phyloP scores from a whole-genome alignment of 2,329 filamentous ascomycete genomes.

The Phialemonium atrogriseum region DNA sequence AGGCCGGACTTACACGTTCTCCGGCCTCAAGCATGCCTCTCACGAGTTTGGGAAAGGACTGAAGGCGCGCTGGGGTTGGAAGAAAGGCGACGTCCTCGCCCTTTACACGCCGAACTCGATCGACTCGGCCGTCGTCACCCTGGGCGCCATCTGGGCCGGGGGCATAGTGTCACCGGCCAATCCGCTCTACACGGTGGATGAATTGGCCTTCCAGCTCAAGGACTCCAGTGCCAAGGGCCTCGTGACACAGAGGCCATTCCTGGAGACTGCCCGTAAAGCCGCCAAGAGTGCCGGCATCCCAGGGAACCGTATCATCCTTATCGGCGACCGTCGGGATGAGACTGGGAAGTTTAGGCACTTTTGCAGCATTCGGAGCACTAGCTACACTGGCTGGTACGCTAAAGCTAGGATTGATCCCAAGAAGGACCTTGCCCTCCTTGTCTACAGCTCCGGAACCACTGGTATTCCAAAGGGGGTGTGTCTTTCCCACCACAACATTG shows the following conservation, averaged over 20 bases:
- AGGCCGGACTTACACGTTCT: slow-evolving; percentile 59
- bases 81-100: slow-evolving; percentile 73
- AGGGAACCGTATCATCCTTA: slow-evolving; percentile 62
- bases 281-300: slow-evolving; percentile 63
- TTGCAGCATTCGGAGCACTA: slow-evolving; percentile 57
- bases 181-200: slow-evolving; percentile 74
- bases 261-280: slow-evolving; percentile 58
- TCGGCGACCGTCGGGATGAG: slow-evolving; percentile 62
- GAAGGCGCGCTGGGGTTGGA: slow-evolving; percentile 65
- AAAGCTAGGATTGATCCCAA: slow-evolving; percentile 53
- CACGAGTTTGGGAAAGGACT: slow-evolving; percentile 75
- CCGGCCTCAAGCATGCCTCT: slow-evolving; percentile 55
- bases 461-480: slow-evolving; percentile 88
- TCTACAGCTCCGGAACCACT: slow-evolving; percentile 86
- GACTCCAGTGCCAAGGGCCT: slow-evolving; percentile 69
- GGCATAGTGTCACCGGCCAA: slow-evolving; percentile 80
- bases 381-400: slow-evolving; percentile 48
- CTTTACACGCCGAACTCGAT: slow-evolving; percentile 82
- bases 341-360: slow-evolving; percentile 60
- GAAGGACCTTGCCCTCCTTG: slow-evolving; percentile 73
- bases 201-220: slow-evolving; percentile 76
- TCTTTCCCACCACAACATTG: slow-evolving; percentile 74
- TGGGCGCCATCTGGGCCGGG: slow-evolving; percentile 77
- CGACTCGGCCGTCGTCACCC: slow-evolving; percentile 69
- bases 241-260: slow-evolving; percentile 61